These are phyloP conservation scores for Friedmanniomyces simplex DNA, from an alignment of 495 filamentous ascomycete genomes.

Conservation along the genomic window DNA sequence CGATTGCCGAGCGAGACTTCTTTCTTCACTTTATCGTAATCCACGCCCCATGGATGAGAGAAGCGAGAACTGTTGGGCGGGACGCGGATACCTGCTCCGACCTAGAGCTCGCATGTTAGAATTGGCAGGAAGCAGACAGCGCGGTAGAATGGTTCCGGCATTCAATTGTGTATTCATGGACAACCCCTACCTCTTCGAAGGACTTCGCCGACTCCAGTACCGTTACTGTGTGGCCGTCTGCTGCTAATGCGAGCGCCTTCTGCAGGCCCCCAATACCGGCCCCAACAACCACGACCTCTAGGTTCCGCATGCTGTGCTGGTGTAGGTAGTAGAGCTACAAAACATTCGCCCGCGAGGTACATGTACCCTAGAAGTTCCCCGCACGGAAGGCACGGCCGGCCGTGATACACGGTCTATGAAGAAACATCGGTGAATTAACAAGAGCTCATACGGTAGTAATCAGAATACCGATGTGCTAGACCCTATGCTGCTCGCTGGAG, in stretches of 20 bases:
- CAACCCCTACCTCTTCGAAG: slow-evolving; percentile 15
- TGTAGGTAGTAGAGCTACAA: no score
- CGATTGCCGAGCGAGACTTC: slow-evolving; percentile 11
- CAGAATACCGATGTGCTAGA: no score
- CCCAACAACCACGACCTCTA: slow-evolving; percentile 17
- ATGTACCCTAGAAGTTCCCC: no score
- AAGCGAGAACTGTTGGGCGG: slow-evolving; percentile 19
- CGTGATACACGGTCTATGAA: no score
- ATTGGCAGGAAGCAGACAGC: no score
- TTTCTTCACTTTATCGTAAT: slow-evolving; percentile 13
- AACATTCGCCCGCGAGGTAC: no score
- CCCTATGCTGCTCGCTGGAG: no score
- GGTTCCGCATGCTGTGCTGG: neutral
- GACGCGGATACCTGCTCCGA: slow-evolving; percentile 19
- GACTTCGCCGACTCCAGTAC: slow-evolving; percentile 16
- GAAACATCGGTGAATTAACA: no score
- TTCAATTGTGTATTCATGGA: neutral
- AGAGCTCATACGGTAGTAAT: no score
- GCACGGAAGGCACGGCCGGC: no score
- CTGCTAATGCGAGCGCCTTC: slow-evolving; percentile 9
- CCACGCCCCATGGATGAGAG: slow-evolving; percentile 10
- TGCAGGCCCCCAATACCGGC: slow-evolving; percentile 21
- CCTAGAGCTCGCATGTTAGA: neutral
- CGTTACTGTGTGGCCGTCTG: slow-evolving; percentile 16
- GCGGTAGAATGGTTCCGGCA: neutral